These are phyloP conservation scores for Immersiella caudata DNA, from an alignment of 495 filamentous ascomycete genomes.

Conservation along the genomic window DNA sequence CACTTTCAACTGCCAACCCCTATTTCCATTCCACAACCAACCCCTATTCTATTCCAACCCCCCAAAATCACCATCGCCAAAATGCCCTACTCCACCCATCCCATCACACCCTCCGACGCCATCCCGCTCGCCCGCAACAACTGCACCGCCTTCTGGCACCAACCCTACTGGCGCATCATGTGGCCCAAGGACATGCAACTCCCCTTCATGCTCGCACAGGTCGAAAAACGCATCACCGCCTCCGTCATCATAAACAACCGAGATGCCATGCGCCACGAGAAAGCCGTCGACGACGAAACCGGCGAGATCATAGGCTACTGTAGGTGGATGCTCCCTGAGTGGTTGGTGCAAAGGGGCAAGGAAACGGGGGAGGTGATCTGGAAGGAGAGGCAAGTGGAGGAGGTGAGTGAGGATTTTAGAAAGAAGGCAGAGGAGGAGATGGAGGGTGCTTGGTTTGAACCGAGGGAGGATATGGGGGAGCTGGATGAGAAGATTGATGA, in stretches of 20 bases:
- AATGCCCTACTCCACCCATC: neutral
- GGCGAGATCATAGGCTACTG: constrained; percentile 9
- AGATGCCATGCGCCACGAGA: constrained; percentile 3
- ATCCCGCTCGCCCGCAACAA: constrained; percentile 10
- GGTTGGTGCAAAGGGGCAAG: neutral
- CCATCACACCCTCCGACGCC: constrained; percentile 6
- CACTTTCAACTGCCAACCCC: too few relatives aligned
- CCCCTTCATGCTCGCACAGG: neutral
- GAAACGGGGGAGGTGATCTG: neutral
- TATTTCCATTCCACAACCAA: neutral
- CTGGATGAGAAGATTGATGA: neutral
- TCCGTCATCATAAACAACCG: neutral
- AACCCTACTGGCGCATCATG: constrained; percentile 6
- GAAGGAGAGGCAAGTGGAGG: constrained; percentile 12
- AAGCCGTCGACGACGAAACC: constrained; percentile 9
- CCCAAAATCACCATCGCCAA: neutral
- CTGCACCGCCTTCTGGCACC: constrained; percentile 8
- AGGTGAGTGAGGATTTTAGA: neutral
- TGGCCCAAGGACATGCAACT: constrained; percentile 7
- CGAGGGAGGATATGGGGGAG: constrained; percentile 6
- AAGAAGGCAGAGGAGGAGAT: neutral
- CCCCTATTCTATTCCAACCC: neutral
- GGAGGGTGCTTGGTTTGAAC: neutral
- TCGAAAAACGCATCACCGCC: neutral
- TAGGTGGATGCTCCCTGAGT: constrained; percentile 10